Evolutionary conservation across 495 filamentous ascomycete species (phyloP).

Genomic region (Penicillium coprophilum): DNA sequence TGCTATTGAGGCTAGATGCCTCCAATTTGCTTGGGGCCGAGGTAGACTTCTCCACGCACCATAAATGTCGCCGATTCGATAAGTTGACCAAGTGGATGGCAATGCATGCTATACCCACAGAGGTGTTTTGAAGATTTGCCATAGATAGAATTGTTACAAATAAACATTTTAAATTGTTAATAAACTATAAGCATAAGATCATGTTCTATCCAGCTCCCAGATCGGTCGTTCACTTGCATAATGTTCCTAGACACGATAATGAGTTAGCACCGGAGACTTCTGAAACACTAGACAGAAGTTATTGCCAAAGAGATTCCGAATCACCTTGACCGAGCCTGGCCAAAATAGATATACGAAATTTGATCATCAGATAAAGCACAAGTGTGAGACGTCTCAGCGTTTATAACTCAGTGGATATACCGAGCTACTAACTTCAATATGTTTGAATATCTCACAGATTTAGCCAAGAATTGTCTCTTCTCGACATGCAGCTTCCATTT

Average conservation of each 20-base stretch:
- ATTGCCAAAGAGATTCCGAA: neutral
- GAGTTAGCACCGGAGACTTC: neutral
- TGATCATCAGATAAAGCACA: neutral
- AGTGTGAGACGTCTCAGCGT: neutral
- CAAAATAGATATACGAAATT: neutral
- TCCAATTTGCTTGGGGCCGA: too few relatives aligned
- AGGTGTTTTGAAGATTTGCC: too few relatives aligned
- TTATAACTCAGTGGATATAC: too few relatives aligned
- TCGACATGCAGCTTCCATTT: conserved; percentile 4
- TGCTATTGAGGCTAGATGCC: too few relatives aligned
- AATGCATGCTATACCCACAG: too few relatives aligned
- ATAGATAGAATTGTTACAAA: too few relatives aligned
- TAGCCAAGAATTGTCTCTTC: conserved; percentile 1
- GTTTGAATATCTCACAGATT: neutral
- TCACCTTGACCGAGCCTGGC: neutral
- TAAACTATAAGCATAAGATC: too few relatives aligned
- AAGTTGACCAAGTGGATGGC: too few relatives aligned
- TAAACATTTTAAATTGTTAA: too few relatives aligned
- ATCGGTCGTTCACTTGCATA: neutral
- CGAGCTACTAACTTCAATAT: neutral
- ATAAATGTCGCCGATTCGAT: too few relatives aligned
- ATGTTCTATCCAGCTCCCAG: too few relatives aligned
- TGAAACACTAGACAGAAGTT: neutral
- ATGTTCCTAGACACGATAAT: neutral
- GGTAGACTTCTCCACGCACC: too few relatives aligned